Percentiles rank a stretch among this genome's conserved stretches.
Conservation (phyloP, 345 rosid species). For the Diplotaxis tenuifolia region DNA sequence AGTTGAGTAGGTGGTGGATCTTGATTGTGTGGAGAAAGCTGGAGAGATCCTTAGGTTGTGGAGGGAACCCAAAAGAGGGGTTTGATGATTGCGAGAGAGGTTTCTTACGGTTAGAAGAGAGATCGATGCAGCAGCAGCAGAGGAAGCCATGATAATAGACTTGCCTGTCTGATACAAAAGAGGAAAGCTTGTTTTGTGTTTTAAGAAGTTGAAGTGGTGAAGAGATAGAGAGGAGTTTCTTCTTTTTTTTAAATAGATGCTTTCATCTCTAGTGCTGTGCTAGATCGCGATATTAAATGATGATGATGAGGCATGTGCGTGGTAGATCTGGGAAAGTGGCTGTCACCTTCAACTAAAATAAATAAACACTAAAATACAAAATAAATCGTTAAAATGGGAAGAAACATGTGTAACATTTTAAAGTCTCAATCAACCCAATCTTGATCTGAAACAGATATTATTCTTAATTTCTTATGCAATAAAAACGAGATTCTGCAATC, state of each 20-base stretch:
- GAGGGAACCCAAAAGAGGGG: slow-evolving; percentile 22
- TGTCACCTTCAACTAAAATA: background rate
- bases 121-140: slow-evolving; percentile 36
- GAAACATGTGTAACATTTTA: background rate
- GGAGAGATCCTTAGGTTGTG: slow-evolving; percentile 20
- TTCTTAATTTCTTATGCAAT: background rate
- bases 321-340: background rate
- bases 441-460: background rate
- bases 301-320: slow-evolving; percentile 17
- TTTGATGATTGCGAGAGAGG: slow-evolving; percentile 22
- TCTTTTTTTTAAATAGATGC: slow-evolving; percentile 8
- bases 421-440: background rate
- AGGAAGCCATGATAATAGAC: slow-evolving; percentile 34
- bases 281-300: background rate
- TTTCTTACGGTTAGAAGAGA: slow-evolving; percentile 19
- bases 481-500: background rate
- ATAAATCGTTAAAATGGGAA: background rate
- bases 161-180: slow-evolving; percentile 18
- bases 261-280: background rate
- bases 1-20: slow-evolving; percentile 26
- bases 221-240: slow-evolving; percentile 6
- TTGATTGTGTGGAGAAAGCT: slow-evolving; percentile 10
- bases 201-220: background rate
- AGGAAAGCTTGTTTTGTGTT: background rate
- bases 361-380: background rate